Conservation (phyloP, 352 stramenopile species). For the Phytophthora ohioensis region DNA sequence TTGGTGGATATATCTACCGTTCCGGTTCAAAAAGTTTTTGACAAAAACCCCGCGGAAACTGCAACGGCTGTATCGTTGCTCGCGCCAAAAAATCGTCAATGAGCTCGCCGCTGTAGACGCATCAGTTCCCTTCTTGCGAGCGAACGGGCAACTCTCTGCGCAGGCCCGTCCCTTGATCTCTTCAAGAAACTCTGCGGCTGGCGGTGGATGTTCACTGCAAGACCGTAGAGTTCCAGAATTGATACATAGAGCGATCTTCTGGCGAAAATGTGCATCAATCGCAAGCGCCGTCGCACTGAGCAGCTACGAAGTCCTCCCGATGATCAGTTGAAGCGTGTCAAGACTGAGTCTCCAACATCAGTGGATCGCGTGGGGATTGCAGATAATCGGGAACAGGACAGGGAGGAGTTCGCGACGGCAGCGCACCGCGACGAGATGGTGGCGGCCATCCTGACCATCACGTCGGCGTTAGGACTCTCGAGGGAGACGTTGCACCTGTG, state of each 20-base stretch:
- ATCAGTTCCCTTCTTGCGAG: slow-evolving; percentile 48
- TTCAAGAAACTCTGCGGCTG: background rate
- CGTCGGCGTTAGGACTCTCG: slow-evolving; percentile 62
- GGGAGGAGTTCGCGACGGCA: slow-evolving; percentile 34
- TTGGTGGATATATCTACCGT: slow-evolving; percentile 45
- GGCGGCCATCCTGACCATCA: slow-evolving; percentile 69
- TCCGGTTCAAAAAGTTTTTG: background rate
- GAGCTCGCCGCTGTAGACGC: slow-evolving; percentile 17
- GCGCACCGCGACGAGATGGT: slow-evolving; percentile 73
- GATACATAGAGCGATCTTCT: background rate
- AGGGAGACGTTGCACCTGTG: slow-evolving; percentile 72
- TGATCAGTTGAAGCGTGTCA: slow-evolving; percentile 28
- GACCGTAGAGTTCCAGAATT: slow-evolving; percentile 4
- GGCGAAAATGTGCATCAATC: slow-evolving; percentile 36
- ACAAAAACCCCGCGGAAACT: slow-evolving; percentile 14
- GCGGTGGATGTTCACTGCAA: slow-evolving; percentile 18
- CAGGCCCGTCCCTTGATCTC: slow-evolving; percentile 3
- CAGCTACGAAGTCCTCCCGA: slow-evolving; percentile 27
- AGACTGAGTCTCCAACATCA: slow-evolving; percentile 34
- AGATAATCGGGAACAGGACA: slow-evolving; percentile 21
- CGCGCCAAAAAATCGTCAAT: slow-evolving; percentile 44
- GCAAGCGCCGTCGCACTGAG: slow-evolving; percentile 33
- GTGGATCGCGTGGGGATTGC: slow-evolving; percentile 18
- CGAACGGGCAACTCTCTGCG: slow-evolving; percentile 1
- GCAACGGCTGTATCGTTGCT: slow-evolving; percentile 18